Evolutionary conservation across 345 rosid species (phyloP), one percentile per base, ranked within the genome.

Genomic region (Diplotaxis tenuifolia): DNA sequence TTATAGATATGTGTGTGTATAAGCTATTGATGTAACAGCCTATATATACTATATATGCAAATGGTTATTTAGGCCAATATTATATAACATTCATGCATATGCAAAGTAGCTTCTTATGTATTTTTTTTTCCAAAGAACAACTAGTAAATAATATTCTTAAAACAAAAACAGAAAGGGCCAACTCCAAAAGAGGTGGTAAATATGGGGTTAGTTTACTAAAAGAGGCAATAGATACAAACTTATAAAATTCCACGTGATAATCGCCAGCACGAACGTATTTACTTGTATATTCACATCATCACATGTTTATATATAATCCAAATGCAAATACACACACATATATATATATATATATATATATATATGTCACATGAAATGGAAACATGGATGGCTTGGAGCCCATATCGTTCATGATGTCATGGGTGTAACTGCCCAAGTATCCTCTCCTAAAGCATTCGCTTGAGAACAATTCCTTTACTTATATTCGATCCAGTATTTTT

Each of bases 341-440:
- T 25, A 2, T 2, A 25, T 25, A 25, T 25, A 23, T 23, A 23
- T 23, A 65, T 0, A 73, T 65, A 73, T 58, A 54, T 67, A 31
- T n/a, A n/a, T n/a, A n/a, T n/a, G n/a, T n/a, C n/a, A n/a, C n/a
- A 69, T 76, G 45, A 63, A 63, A 62, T 16, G n/a, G 21, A 69
- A 45, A 64, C 71, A 76, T 62, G 70, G 19, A 63, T 45, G 45
- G 40, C 71, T 76, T 64, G 66, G 75, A 76, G 67, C 75, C 71
- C 79, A 70, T 70, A 65, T 31, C 62, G 71, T 70, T 32, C 67
- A 76, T 76, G 80, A 76, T 76, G 75, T 64, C 75, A 76, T 76
- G 75, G 45, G 27, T 47, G 80, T 65, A 76, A 76, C 80, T 57
- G 71, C 53, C 53, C 53, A 2, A 47, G 53, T 47, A 47, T 47